phyloP scores from a whole-genome alignment of 129 eudicot species.

The Saussurea involucrata region DNA sequence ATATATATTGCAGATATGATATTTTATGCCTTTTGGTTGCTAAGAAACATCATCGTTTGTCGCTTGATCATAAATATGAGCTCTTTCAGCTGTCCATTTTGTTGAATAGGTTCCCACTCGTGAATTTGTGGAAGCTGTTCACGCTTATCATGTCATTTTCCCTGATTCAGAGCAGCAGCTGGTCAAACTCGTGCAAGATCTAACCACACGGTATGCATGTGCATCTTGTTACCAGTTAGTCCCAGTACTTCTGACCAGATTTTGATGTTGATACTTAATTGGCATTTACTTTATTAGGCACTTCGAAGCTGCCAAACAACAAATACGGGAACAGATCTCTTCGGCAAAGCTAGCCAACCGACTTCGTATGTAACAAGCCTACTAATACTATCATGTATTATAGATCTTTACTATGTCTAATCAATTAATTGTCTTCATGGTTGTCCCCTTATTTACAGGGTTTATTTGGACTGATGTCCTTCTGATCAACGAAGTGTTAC shows the following conservation, averaged over 20 bases:
- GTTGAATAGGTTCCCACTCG: conserved; percentile 71
- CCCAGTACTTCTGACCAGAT: neutral
- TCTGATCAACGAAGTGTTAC: conserved; percentile 79
- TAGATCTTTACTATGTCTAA: neutral
- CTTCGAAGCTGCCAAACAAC: conserved; percentile 69
- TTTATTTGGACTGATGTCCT: conserved; percentile 88
- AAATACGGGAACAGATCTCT: conserved; percentile 46
- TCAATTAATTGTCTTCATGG: neutral
- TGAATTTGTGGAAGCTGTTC: conserved; percentile 87
- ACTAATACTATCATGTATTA: neutral
- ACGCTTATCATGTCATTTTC: conserved; percentile 85
- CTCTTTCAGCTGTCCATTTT: conserved; percentile 12
- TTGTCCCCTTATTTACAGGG: conserved; percentile 42
- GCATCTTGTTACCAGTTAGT: conserved; percentile 11
- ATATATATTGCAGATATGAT: neutral
- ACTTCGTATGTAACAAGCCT: conserved; percentile 54
- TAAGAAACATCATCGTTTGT: conserved; percentile 13
- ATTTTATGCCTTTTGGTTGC: neutral
- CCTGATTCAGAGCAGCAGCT: conserved; percentile 86
- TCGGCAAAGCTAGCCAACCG: conserved; percentile 50
- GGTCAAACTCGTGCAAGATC: conserved; percentile 64
- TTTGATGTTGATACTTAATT: conserved; percentile 12
- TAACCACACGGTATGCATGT: conserved; percentile 53
- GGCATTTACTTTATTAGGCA: conserved; percentile 46
- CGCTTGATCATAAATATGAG: conserved; percentile 25